A percentile compares a stretch with the other conserved stretches of the same genome.
Evolutionary conservation across 2,329 filamentous ascomycete species (phyloP).

Genomic region (Aureobasidium subglaciale): DNA sequence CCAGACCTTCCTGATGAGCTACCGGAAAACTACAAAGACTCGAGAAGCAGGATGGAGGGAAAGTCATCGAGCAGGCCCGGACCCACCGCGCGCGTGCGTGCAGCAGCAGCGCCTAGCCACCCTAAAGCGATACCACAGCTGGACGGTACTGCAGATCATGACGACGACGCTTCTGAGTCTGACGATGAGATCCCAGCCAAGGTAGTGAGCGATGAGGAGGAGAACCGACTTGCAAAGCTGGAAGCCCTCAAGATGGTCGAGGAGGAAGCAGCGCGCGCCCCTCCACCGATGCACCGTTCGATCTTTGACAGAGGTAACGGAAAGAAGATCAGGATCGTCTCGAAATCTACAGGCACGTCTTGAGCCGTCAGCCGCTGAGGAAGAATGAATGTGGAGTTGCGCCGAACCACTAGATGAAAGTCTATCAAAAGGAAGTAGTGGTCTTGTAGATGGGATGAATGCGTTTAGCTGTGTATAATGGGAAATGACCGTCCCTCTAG

Average conservation of each 20-base stretch:
- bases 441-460: slow-evolving; percentile 41
- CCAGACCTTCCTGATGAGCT: slow-evolving; percentile 37
- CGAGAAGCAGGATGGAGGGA: slow-evolving; percentile 17
- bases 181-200: neutral
- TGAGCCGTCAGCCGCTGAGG: slow-evolving; percentile 30
- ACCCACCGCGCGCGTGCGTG: slow-evolving; percentile 15
- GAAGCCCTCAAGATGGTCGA: slow-evolving; percentile 27
- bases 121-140: neutral
- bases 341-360: slow-evolving; percentile 32
- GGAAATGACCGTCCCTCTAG: slow-evolving; percentile 45
- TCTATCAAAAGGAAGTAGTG: slow-evolving; percentile 51
- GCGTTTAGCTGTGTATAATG: slow-evolving; percentile 44
- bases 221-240: slow-evolving; percentile 30
- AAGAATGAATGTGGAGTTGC: slow-evolving; percentile 44
- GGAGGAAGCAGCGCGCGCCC: slow-evolving; percentile 14
- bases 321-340: slow-evolving; percentile 18
- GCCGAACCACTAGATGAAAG: slow-evolving; percentile 40
- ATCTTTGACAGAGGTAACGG: slow-evolving; percentile 11
- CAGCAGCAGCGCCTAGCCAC: neutral
- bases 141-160: neutral
- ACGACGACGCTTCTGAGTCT: neutral
- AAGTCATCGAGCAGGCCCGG: slow-evolving; percentile 17
- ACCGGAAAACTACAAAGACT: slow-evolving; percentile 35
- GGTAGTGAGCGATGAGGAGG: slow-evolving; percentile 22
- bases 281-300: slow-evolving; percentile 2